A percentile compares a stretch with the other conserved stretches of the same genome.
phyloP scores from a whole-genome alignment of 1,284 basidiomycete species.

The Pholiota adiposa region DNA sequence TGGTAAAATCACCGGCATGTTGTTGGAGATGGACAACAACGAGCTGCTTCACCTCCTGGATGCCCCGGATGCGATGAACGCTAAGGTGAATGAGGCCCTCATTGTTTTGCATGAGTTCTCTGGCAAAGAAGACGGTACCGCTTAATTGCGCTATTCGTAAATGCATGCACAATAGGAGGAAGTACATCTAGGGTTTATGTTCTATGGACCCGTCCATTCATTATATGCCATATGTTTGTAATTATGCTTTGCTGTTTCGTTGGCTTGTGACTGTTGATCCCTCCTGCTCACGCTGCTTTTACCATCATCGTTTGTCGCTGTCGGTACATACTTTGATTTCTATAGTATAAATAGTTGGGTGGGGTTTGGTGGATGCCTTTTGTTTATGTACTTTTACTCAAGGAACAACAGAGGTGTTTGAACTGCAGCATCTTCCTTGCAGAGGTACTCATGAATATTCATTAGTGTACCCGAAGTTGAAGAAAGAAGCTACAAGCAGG shows the following conservation, averaged over 20 bases:
- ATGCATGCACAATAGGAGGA: constrained; percentile 9
- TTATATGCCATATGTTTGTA: constrained; percentile 31
- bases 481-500: too few species aligned
- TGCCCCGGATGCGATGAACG: constrained; percentile 76
- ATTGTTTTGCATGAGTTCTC: constrained; percentile 80
- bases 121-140: constrained; percentile 47
- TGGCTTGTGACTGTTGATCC: constrained; percentile 29
- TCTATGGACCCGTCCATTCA: constrained; percentile 40
- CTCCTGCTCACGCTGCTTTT: constrained; percentile 10
- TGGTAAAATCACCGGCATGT: constrained; percentile 97
- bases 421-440: constrained; percentile 20
- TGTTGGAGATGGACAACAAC: constrained; percentile 95
- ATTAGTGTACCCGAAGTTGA: too few species aligned
- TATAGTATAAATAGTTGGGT: constrained; percentile 29
- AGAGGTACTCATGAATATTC: too few species aligned
- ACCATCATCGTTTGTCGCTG: constrained; percentile 20
- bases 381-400: constrained; percentile 49
- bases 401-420: constrained; percentile 61
- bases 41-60: constrained; percentile 90
- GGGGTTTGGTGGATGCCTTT: constrained; percentile 61
- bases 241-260: constrained; percentile 23
- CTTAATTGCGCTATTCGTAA: constrained; percentile 17
- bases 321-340: constrained; percentile 31
- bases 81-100: constrained; percentile 91
- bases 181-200: constrained; percentile 31